phyloP scores from a whole-genome alignment of 1,139 yeast species.

The Yamadazyma diospyri region DNA sequence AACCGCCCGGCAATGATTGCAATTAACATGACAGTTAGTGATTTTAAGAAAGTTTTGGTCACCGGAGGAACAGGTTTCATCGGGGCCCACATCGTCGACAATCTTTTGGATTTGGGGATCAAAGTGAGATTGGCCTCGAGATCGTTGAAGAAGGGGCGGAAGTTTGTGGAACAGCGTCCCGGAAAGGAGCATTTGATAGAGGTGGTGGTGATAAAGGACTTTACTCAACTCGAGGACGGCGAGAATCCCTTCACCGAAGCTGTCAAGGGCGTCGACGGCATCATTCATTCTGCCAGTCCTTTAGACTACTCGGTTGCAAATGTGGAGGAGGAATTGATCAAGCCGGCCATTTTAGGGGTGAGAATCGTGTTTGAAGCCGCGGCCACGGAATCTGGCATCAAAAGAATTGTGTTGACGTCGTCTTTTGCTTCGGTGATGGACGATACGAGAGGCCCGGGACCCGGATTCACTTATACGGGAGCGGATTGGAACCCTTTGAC shows the following conservation, averaged over 20 bases:
- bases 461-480: conserved; percentile 22
- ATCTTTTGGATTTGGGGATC: conserved; percentile 22
- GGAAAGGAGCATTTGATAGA: conserved; percentile 15
- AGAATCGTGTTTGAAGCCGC: conserved; percentile 23
- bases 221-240: conserved; percentile 13
- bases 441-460: conserved; percentile 15
- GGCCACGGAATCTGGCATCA: conserved; percentile 20
- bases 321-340: conserved; percentile 20
- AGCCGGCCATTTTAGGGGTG: conserved; percentile 23
- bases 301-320: conserved; percentile 16
- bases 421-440: conserved; percentile 23
- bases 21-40: conserved; percentile 1
- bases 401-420: conserved; percentile 28
- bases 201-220: conserved; percentile 17
- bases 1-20: conserved; percentile 10
- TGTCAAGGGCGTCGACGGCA: conserved; percentile 18
- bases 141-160: conserved; percentile 24
- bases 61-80: conserved; percentile 60
- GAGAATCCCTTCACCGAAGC: conserved; percentile 18
- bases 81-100: conserved; percentile 38
- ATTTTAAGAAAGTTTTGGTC: conserved; percentile 31
- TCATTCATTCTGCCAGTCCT: conserved; percentile 20
- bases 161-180: conserved; percentile 15
- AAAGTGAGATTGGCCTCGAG: conserved; percentile 30
- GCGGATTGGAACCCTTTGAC: conserved; percentile 32